Conservation (phyloP, 352 stramenopile genomes). For the Pythium monospermum region DNA sequence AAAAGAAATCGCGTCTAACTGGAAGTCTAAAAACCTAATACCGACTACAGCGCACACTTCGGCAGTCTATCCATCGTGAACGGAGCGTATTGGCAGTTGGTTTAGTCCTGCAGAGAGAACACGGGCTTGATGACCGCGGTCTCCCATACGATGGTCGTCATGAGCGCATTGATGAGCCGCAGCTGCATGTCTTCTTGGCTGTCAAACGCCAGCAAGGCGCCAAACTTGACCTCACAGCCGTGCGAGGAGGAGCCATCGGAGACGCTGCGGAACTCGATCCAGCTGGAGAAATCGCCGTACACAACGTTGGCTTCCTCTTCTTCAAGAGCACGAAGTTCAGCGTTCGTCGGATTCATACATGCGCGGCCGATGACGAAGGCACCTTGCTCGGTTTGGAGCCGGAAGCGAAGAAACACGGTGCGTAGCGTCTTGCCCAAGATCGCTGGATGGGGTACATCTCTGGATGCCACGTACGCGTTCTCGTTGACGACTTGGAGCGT, state of each 20-base stretch:
- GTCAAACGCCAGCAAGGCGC: constrained; percentile 51
- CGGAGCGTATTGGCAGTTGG: too few relatives aligned
- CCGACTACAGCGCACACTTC: too few relatives aligned
- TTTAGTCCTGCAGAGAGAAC: constrained; percentile 15
- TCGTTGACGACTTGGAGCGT: constrained; percentile 32
- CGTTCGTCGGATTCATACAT: constrained; percentile 44
- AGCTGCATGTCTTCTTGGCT: constrained; percentile 37
- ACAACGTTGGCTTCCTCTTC: constrained; percentile 19
- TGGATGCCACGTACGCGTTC: constrained; percentile 25
- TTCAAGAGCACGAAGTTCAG: constrained; percentile 26
- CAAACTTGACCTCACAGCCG: constrained; percentile 58
- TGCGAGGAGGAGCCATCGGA: constrained; percentile 25
- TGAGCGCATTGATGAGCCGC: constrained; percentile 23
- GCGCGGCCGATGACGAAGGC: constrained; percentile 52
- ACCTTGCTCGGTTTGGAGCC: constrained; percentile 27
- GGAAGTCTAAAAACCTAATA: too few relatives aligned
- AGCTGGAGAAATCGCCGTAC: constrained; percentile 28
- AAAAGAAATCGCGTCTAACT: too few relatives aligned
- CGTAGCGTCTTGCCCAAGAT: constrained; percentile 26
- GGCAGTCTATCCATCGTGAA: too few relatives aligned
- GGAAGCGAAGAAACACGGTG: constrained; percentile 30
- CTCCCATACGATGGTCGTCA: constrained; percentile 45
- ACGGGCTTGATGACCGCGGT: constrained; percentile 37
- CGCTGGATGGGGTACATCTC: constrained; percentile 27
- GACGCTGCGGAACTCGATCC: constrained; percentile 37